Percentiles rank a stretch among this genome's conserved stretches.
Evolutionary conservation across 2,329 filamentous ascomycete genomes (phyloP).

Genomic region (Monilinia fructicola): DNA sequence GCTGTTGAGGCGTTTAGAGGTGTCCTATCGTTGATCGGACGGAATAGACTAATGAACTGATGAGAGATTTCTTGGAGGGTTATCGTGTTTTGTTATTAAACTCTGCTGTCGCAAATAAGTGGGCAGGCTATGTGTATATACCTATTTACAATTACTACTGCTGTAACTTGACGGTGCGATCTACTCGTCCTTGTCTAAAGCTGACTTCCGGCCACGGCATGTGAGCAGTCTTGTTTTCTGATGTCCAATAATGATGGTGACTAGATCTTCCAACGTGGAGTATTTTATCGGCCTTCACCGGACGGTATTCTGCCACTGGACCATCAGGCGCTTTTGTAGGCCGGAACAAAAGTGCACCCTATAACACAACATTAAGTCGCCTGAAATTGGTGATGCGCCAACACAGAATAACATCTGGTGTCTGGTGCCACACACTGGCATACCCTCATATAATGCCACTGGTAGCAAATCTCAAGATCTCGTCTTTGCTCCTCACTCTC

Average conservation of each 20-base stretch:
- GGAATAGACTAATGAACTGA: too few relatives aligned
- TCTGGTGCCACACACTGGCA: not conserved
- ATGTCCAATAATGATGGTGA: not conserved
- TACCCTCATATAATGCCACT: constrained; percentile 42
- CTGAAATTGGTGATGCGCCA: not conserved
- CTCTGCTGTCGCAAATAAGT: not conserved
- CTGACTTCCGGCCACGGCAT: too few relatives aligned
- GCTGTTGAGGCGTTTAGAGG: too few relatives aligned
- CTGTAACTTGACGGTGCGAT: not conserved
- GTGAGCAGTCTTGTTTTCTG: not conserved
- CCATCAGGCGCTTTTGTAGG: too few relatives aligned
- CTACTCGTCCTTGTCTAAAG: not conserved
- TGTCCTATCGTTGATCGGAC: too few relatives aligned
- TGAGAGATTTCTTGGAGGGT: too few relatives aligned
- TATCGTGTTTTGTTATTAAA: too few relatives aligned
- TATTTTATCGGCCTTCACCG: not conserved
- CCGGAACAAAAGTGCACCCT: not conserved
- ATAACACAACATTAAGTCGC: not conserved
- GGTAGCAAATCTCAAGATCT: constrained; percentile 52
- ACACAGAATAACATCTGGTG: constrained; percentile 9
- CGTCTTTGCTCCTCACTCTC: constrained; percentile 42
- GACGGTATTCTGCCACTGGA: not conserved
- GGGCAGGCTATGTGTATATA: not conserved
- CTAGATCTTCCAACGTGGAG: not conserved
- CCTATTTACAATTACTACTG: not conserved